A percentile compares a stretch with the other conserved stretches of the same genome.
phyloP scores from a whole-genome alignment of 1,284 basidiomycete genomes.

The Microbotryomycetes sp. region DNA sequence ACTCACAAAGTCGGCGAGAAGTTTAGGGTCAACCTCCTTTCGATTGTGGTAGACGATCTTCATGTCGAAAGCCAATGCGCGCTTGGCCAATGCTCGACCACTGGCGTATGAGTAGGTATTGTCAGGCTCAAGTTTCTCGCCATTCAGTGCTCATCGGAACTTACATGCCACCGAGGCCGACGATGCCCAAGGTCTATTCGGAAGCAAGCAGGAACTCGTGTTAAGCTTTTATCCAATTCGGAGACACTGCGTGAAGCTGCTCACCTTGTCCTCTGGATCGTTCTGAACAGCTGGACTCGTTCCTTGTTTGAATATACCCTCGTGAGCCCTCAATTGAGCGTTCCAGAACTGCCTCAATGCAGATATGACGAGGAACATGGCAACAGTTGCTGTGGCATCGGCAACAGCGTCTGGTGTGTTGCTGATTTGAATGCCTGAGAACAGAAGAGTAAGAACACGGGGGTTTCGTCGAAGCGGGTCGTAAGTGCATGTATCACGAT shows the following conservation, averaged over 20 bases:
- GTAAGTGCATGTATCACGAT: conserved; percentile 28
- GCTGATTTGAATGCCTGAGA: conserved; percentile 63
- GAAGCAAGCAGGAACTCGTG: too few relatives aligned
- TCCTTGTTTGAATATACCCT: conserved; percentile 53
- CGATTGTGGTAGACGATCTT: conserved; percentile 69
- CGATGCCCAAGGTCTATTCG: conserved; percentile 55
- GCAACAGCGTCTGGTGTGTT: conserved; percentile 87
- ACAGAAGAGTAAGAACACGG: neutral
- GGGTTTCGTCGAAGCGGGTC: neutral
- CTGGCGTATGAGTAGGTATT: neutral
- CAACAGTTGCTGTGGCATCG: conserved; percentile 83
- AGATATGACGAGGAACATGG: conserved; percentile 73
- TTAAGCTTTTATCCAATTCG: too few relatives aligned
- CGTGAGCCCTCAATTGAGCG: conserved; percentile 49
- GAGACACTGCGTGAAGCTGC: too few relatives aligned
- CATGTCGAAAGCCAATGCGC: conserved; percentile 61
- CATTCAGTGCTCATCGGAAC: neutral
- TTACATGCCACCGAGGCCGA: conserved; percentile 77
- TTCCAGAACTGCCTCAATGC: conserved; percentile 67
- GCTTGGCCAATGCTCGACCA: conserved; percentile 39
- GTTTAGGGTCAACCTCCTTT: neutral
- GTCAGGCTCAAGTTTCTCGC: too few relatives aligned
- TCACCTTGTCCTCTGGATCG: conserved; percentile 67
- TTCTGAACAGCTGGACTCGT: conserved; percentile 49
- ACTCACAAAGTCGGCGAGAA: conserved; percentile 9